phyloP scores from a whole-genome alignment of 345 rosid species.

The Pistacia atlantica region DNA sequence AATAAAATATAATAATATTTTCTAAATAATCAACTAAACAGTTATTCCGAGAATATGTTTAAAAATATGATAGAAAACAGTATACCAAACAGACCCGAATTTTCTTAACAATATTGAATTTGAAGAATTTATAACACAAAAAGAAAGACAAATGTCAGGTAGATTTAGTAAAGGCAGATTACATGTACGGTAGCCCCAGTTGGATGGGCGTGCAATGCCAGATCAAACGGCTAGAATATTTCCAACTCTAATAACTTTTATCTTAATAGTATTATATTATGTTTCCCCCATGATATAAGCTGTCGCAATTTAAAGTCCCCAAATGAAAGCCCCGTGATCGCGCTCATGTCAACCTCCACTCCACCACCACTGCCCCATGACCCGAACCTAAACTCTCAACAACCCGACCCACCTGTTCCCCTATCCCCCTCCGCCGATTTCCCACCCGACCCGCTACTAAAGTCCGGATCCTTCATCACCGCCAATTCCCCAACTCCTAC shows the following conservation, averaged over 20 bases:
- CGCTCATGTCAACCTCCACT: slow-evolving; percentile 9
- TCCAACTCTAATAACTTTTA: background rate
- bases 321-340: background rate
- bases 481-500: slow-evolving; percentile 9
- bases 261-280: background rate
- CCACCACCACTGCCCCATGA: background rate
- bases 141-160: background rate
- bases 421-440: slow-evolving; percentile 21
- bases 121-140: no score
- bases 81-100: no score
- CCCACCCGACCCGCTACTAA: slow-evolving; percentile 48
- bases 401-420: slow-evolving; percentile 10
- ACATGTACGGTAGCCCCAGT: background rate
- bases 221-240: slow-evolving; percentile 7
- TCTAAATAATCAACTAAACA: no score
- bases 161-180: no score
- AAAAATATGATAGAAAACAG: no score
- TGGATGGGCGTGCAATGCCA: no score
- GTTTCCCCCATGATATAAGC: background rate
- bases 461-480: slow-evolving; percentile 45
- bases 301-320: background rate
- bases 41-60: no score
- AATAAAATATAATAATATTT: no score
- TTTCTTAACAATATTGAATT: no score
- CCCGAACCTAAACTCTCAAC: background rate